Percentiles rank a stretch among this genome's conserved stretches.
phyloP scores from a whole-genome alignment of 208 protist genomes.

The Novymonas esmeraldas region DNA sequence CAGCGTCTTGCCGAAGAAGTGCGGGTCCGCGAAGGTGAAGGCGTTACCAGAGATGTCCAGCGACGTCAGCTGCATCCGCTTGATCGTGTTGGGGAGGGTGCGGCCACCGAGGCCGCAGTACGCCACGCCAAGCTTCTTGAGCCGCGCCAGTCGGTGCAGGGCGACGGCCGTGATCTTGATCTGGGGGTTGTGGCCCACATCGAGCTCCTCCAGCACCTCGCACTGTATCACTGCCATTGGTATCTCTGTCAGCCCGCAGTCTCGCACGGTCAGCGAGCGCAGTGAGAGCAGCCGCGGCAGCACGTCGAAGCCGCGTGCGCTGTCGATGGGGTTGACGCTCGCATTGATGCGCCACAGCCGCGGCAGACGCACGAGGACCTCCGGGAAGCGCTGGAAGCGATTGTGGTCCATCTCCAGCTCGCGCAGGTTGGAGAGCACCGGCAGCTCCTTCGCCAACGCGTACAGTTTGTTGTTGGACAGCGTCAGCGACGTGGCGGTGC shows the following conservation, averaged over 20 bases:
- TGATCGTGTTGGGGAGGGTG: slow-evolving; percentile 58
- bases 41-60: slow-evolving; percentile 84
- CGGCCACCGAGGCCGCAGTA: slow-evolving; percentile 69
- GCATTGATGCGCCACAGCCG: slow-evolving; percentile 63
- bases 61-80: slow-evolving; percentile 45
- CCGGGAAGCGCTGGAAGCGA: slow-evolving; percentile 70
- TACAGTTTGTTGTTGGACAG: slow-evolving; percentile 84
- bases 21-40: slow-evolving; percentile 61
- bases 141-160: slow-evolving; percentile 42
- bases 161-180: slow-evolving; percentile 50
- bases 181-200: slow-evolving; percentile 73
- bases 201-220: slow-evolving; percentile 58
- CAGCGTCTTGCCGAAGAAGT: slow-evolving; percentile 78
- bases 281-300: slow-evolving; percentile 53
- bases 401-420: slow-evolving; percentile 82
- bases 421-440: slow-evolving; percentile 65
- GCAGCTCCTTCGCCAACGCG: slow-evolving; percentile 76
- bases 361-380: slow-evolving; percentile 55
- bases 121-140: slow-evolving; percentile 62
- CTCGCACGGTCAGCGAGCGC: slow-evolving; percentile 49
- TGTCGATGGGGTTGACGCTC: slow-evolving; percentile 72
- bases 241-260: slow-evolving; percentile 56
- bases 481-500: slow-evolving; percentile 67
- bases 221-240: slow-evolving; percentile 54
- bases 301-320: slow-evolving; percentile 48